Evolutionary conservation across 177 flowering plant species (phyloP).

Genomic region (Vitis hybrid): DNA sequence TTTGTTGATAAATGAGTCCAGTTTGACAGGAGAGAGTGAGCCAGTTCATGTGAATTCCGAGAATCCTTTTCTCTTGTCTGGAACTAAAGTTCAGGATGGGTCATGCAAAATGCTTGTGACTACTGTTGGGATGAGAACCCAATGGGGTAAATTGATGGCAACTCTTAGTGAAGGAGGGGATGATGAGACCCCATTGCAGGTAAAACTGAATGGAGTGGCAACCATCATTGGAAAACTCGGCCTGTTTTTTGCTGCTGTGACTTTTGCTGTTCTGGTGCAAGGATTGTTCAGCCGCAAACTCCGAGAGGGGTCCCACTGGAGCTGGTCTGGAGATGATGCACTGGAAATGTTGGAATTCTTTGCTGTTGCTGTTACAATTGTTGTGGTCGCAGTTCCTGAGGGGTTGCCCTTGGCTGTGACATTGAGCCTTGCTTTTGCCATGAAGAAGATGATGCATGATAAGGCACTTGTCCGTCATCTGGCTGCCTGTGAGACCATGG

Average conservation of each 20-base stretch:
- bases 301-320: slow-evolving; percentile 62
- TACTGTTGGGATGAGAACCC: slow-evolving; percentile 97
- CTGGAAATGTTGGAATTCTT: slow-evolving; percentile 75
- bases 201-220: slow-evolving; percentile 95
- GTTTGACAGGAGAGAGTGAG: slow-evolving; percentile 92
- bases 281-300: slow-evolving; percentile 63
- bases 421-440: slow-evolving; percentile 96
- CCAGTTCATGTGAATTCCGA: slow-evolving; percentile 54
- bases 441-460: slow-evolving; percentile 99
- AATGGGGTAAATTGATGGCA: slow-evolving; percentile 97
- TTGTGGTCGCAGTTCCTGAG: slow-evolving; percentile 98
- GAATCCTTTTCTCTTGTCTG: slow-evolving; percentile 86
- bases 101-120: slow-evolving; percentile 95
- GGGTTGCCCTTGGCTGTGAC: slow-evolving; percentile 96
- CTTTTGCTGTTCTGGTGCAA: slow-evolving; percentile 87
- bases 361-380: slow-evolving; percentile 96
- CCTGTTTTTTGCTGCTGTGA: slow-evolving; percentile 86
- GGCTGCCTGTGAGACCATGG: slow-evolving; percentile 99
- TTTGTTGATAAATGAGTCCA: slow-evolving; percentile 77
- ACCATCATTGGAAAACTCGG: slow-evolving; percentile 95
- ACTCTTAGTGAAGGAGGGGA: slow-evolving; percentile 97
- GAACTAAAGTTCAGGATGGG: slow-evolving; percentile 95
- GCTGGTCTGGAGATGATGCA: slow-evolving; percentile 84
- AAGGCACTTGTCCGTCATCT: slow-evolving; percentile 91
- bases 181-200: slow-evolving; percentile 96